Evolutionary conservation across 352 stramenopile species (phyloP).

Genomic region (Phytophthora citrophthora): DNA sequence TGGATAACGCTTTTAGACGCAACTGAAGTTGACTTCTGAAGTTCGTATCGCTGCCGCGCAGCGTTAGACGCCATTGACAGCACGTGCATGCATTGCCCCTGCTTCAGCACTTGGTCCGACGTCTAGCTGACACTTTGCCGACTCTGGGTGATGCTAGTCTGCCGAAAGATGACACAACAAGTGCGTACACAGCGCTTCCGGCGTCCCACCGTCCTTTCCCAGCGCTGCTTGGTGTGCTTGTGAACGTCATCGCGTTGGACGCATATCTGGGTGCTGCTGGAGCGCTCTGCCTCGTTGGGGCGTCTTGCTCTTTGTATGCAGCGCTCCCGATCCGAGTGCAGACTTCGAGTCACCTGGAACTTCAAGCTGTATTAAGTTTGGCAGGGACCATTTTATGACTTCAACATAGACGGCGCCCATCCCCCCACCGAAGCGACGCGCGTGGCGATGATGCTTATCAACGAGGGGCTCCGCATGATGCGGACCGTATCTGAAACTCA

Average conservation of each 20-base stretch:
- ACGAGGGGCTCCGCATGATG: not conserved
- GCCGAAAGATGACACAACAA: slow-evolving; percentile 1
- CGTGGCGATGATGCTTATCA: slow-evolving; percentile 17
- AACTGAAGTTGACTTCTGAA: slow-evolving; percentile 11
- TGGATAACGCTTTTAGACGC: not conserved
- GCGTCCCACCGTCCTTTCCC: slow-evolving; percentile 15
- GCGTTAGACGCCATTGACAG: slow-evolving; percentile 1
- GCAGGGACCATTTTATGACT: slow-evolving; percentile 35
- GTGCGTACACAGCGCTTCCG: slow-evolving; percentile 5
- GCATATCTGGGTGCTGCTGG: slow-evolving; percentile 8
- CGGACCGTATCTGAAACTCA: no score
- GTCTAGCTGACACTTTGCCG: not conserved
- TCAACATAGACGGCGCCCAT: slow-evolving; percentile 40
- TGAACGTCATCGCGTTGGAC: not conserved
- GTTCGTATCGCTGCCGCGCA: slow-evolving; percentile 2
- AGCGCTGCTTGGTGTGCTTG: slow-evolving; percentile 3
- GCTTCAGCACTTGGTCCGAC: slow-evolving; percentile 4
- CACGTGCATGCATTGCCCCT: slow-evolving; percentile 9
- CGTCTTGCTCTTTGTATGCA: slow-evolving; percentile 23
- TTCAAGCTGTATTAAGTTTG: slow-evolving; percentile 59
- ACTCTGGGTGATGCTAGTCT: not conserved
- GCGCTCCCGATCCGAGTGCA: slow-evolving; percentile 1
- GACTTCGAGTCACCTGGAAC: slow-evolving; percentile 22
- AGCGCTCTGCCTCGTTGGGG: not conserved
- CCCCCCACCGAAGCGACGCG: slow-evolving; percentile 37